Percentiles rank a stretch among this genome's conserved stretches.
These are phyloP conservation scores for Phoma sp. DNA, from an alignment of 2,329 filamentous ascomycete species.

Conservation along the genomic window DNA sequence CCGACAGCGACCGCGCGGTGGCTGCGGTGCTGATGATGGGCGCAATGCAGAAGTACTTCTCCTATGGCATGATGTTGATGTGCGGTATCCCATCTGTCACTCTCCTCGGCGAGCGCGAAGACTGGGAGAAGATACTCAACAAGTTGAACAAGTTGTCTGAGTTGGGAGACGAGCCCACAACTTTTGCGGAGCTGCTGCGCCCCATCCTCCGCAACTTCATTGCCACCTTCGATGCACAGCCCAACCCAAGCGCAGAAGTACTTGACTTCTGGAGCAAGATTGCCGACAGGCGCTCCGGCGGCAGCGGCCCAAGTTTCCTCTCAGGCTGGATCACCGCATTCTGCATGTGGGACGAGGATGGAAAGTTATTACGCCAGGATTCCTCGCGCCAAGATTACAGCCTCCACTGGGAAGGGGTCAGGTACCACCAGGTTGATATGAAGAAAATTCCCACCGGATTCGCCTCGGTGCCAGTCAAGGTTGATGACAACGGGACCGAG, in stretches of 20 bases:
- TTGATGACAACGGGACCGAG: conserved; percentile 17
- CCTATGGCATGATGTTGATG: background rate
- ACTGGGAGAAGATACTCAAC: conserved; percentile 25
- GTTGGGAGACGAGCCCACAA: conserved; percentile 15
- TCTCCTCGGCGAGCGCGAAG: conserved; percentile 23
- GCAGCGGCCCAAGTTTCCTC: conserved; percentile 13
- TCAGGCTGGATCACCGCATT: conserved; percentile 32
- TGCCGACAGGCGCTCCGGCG: background rate
- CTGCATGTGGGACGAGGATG: conserved; percentile 25
- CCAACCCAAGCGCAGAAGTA: background rate
- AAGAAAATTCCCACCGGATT: conserved; percentile 12
- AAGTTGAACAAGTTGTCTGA: conserved; percentile 21
- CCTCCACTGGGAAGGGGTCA: conserved; percentile 6
- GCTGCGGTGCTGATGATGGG: conserved; percentile 31
- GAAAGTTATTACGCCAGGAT: conserved; percentile 6
- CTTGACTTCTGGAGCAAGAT: conserved; percentile 24
- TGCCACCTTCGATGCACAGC: conserved; percentile 16
- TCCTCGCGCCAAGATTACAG: background rate
- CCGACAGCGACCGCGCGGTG: conserved; percentile 13
- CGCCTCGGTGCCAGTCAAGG: conserved; percentile 18
- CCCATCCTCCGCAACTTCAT: conserved; percentile 24
- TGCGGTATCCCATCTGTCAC: conserved; percentile 33
- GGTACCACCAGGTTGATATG: conserved; percentile 13
- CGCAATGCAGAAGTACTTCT: conserved; percentile 25
- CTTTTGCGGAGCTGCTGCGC: conserved; percentile 18